A percentile compares a stretch with the other conserved stretches of the same genome.
These are phyloP conservation scores for Aspergillus arachidicola DNA, from an alignment of 2,329 filamentous ascomycete genomes.

Conservation along the genomic window DNA sequence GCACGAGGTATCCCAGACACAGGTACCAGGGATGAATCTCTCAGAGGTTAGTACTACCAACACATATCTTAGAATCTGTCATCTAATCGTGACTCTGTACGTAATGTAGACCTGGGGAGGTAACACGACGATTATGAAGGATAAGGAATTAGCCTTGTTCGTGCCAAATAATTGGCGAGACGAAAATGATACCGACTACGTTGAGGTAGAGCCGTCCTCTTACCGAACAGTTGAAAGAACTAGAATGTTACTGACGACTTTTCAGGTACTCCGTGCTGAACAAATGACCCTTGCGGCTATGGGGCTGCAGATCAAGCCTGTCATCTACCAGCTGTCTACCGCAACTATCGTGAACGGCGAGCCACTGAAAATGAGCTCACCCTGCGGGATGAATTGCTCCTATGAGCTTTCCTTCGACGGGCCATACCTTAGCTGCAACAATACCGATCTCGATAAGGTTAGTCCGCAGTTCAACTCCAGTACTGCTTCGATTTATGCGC, in stretches of 20 bases:
- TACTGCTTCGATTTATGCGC: accelerated
- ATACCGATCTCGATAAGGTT: accelerated
- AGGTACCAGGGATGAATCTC: background rate
- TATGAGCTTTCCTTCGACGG: background rate
- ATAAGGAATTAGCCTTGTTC: background rate
- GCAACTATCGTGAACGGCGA: background rate
- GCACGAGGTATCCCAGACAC: accelerated
- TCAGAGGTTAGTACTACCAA: background rate
- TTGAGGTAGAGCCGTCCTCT: background rate
- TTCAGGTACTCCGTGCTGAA: background rate
- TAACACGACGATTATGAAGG: background rate
- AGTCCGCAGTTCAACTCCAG: accelerated
- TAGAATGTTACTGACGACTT: accelerated
- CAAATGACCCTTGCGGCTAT: accelerated
- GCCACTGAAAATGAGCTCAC: accelerated
- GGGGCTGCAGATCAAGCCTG: background rate
- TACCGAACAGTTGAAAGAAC: too few relatives aligned
- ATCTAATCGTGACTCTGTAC: background rate
- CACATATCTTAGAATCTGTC: too few relatives aligned
- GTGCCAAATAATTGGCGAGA: background rate
- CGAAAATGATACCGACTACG: background rate
- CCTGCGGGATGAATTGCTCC: background rate
- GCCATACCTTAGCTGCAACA: background rate
- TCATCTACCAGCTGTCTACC: background rate
- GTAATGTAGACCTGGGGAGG: background rate